Percentiles rank a stretch among this genome's conserved stretches.
Evolutionary conservation across 768 basidiomycete genomes (phyloP).

Genomic region (Termitomyces sp.): DNA sequence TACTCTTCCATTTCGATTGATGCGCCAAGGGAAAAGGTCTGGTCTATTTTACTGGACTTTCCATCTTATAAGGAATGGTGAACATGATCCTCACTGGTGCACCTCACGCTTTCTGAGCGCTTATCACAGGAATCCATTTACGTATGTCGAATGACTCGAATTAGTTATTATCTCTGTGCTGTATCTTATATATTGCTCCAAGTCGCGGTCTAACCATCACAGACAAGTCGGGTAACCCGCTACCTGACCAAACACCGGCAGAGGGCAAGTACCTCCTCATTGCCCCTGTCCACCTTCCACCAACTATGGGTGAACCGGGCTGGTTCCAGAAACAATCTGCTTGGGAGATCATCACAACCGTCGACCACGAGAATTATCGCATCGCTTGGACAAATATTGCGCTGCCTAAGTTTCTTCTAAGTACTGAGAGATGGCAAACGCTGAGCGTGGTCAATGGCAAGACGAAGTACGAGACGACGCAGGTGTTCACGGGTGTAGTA

Average conservation of each 20-base stretch:
- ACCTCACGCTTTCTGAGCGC: not conserved
- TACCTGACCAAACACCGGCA: constrained; percentile 45
- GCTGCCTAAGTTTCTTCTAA: constrained; percentile 45
- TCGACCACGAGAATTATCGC: constrained; percentile 53
- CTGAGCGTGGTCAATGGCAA: constrained; percentile 46
- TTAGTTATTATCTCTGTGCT: not conserved
- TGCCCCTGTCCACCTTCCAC: constrained; percentile 54
- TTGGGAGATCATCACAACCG: constrained; percentile 40
- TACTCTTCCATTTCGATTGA: constrained; percentile 50
- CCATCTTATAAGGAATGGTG: constrained; percentile 61
- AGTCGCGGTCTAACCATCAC: constrained; percentile 51
- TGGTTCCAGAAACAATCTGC: constrained; percentile 34
- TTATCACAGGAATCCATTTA: constrained; percentile 58
- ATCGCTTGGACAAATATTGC: constrained; percentile 51
- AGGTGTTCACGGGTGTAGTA: constrained; percentile 53
- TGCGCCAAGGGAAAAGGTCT: constrained; percentile 58
- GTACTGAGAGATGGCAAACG: constrained; percentile 61
- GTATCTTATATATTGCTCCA: constrained; percentile 1
- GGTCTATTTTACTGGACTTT: constrained; percentile 61
- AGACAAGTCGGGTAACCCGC: constrained; percentile 32
- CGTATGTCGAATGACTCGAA: constrained; percentile 39
- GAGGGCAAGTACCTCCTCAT: constrained; percentile 48
- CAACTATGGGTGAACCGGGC: constrained; percentile 45
- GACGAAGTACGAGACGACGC: constrained; percentile 63
- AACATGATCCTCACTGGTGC: not conserved